These are phyloP conservation scores for Thielaviopsis ethacetica DNA, from an alignment of 2,329 filamentous ascomycete species.

Conservation along the genomic window DNA sequence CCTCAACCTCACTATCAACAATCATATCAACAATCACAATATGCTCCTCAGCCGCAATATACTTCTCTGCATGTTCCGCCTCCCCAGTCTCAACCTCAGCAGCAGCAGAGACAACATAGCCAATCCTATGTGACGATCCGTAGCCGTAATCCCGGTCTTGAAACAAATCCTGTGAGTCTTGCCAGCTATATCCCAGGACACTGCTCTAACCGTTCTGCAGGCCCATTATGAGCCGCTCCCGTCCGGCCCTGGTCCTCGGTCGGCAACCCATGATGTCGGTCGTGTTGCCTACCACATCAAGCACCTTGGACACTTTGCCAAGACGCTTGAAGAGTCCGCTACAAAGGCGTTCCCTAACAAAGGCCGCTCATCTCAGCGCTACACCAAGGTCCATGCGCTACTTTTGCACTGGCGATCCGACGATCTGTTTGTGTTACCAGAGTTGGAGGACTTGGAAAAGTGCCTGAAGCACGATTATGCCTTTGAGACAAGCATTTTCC, in stretches of 20 bases:
- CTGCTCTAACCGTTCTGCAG: not conserved
- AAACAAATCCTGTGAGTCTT: constrained; percentile 2
- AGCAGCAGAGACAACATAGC: not conserved
- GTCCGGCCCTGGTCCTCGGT: constrained; percentile 17
- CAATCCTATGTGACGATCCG: constrained; percentile 35
- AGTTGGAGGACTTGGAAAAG: constrained; percentile 38
- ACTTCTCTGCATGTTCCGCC: not conserved
- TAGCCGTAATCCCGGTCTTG: constrained; percentile 25
- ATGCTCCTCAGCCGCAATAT: not conserved
- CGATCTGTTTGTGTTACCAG: constrained; percentile 40
- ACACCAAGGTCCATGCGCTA: constrained; percentile 37
- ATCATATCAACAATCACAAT: not conserved
- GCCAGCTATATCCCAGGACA: not conserved
- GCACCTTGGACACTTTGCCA: constrained; percentile 36
- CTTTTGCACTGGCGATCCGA: constrained; percentile 42
- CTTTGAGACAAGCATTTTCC: constrained; percentile 40
- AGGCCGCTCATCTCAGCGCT: constrained; percentile 34
- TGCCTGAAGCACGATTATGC: constrained; percentile 38
- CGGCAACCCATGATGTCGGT: constrained; percentile 39
- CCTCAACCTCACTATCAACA: not conserved
- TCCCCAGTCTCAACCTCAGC: not conserved
- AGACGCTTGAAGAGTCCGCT: constrained; percentile 40
- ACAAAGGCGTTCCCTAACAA: constrained; percentile 39
- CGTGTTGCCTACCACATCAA: constrained; percentile 42
- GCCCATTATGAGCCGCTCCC: constrained; percentile 13